phyloP scores from a whole-genome alignment of 345 rosid genomes.

The Stellera chamaejasme region DNA sequence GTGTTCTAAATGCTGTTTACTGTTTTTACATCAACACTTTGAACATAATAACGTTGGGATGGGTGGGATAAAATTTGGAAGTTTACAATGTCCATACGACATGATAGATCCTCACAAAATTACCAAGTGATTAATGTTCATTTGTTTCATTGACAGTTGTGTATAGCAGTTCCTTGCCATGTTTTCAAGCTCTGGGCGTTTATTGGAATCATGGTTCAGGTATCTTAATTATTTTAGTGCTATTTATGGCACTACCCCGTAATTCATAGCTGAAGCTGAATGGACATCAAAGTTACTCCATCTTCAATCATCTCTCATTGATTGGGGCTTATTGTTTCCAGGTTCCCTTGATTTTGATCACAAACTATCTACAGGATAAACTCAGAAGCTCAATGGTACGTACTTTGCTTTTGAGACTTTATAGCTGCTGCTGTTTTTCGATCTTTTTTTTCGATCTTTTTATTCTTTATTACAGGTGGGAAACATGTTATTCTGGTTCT shows the following conservation, averaged over 20 bases:
- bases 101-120: too few relatives aligned
- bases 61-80: too few relatives aligned
- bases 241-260: not conserved
- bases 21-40: too few relatives aligned
- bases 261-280: not conserved
- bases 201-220: slow-evolving; percentile 90
- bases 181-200: slow-evolving; percentile 87
- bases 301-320: not conserved
- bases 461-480: slow-evolving; percentile 53
- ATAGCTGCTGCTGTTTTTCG: not conserved
- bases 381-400: slow-evolving; percentile 68
- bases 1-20: too few relatives aligned
- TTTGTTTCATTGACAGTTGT: slow-evolving; percentile 35
- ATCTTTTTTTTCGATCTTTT: too few relatives aligned
- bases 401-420: not conserved
- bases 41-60: too few relatives aligned
- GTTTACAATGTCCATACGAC: too few relatives aligned
- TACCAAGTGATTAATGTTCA: too few relatives aligned
- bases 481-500: slow-evolving; percentile 91
- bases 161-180: slow-evolving; percentile 88
- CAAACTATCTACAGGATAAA: slow-evolving; percentile 59
- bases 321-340: slow-evolving; percentile 12
- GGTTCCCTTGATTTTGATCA: slow-evolving; percentile 77
- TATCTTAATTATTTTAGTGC: slow-evolving; percentile 10
- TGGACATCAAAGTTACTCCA: slow-evolving; percentile 1